These are phyloP conservation scores for Chaetomiaceae sp. DNA, from an alignment of 2,329 filamentous ascomycete genomes.

Conservation along the genomic window DNA sequence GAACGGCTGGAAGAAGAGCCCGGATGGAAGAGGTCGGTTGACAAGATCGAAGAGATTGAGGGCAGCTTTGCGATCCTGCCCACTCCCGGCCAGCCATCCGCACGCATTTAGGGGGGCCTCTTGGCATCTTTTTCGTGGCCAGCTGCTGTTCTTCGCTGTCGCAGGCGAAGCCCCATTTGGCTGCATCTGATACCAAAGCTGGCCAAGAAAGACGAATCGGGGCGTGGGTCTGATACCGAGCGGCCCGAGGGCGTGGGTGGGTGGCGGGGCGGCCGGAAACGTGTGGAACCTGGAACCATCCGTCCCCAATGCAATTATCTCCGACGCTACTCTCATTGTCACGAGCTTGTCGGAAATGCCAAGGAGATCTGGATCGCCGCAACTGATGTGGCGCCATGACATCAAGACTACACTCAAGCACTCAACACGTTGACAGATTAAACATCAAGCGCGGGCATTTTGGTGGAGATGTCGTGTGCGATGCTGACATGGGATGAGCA, in stretches of 20 bases:
- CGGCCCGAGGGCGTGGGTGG: not conserved
- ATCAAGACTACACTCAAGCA: conserved; percentile 10
- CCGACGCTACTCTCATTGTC: not conserved
- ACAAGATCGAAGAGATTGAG: conserved; percentile 48
- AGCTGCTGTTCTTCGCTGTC: no score
- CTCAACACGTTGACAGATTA: not conserved
- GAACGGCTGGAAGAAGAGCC: conserved; percentile 42
- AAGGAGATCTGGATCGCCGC: not conserved
- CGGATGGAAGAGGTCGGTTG: conserved; percentile 45
- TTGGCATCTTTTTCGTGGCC: no score
- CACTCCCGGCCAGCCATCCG: conserved; percentile 5
- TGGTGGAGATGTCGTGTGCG: not conserved
- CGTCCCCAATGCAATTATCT: not conserved
- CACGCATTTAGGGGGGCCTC: conserved; percentile 1
- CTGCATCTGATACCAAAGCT: not conserved
- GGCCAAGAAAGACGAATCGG: not conserved
- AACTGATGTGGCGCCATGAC: conserved; percentile 4
- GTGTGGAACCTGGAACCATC: not conserved
- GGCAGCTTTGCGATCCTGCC: conserved; percentile 35
- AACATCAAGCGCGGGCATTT: not conserved
- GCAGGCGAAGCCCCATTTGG: no score
- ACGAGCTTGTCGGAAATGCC: conserved; percentile 5
- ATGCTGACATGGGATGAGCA: not conserved
- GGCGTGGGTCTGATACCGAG: conserved; percentile 10
- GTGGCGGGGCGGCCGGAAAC: conserved; percentile 7